phyloP scores from a whole-genome alignment of 2,329 filamentous ascomycete genomes.

The Macrophomina pseudophaseolina region DNA sequence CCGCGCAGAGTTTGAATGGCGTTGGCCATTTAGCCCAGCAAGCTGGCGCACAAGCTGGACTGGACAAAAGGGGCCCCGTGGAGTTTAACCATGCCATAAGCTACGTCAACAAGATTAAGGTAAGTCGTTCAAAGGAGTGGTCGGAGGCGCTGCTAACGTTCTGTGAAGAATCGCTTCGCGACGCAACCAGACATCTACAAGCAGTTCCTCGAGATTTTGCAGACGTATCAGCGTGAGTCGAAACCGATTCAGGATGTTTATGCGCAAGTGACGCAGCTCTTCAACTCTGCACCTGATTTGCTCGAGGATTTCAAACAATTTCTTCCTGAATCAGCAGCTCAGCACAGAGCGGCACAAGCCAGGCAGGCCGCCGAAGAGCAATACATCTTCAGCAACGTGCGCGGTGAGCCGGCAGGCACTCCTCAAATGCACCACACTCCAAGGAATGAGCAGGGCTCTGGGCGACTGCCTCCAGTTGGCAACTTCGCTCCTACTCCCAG shows the following conservation, averaged over 20 bases:
- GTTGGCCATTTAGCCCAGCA: constrained; percentile 49
- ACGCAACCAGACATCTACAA: constrained; percentile 98
- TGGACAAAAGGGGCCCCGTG: constrained; percentile 88
- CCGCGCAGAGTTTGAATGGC: constrained; percentile 66
- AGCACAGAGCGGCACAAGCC: constrained; percentile 57
- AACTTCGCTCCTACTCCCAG: constrained; percentile 89
- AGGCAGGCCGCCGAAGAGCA: constrained; percentile 69
- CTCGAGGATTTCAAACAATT: constrained; percentile 99
- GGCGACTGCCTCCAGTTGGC: constrained; percentile 82
- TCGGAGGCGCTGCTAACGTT: not conserved
- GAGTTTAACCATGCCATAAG: constrained; percentile 99
- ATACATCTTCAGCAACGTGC: constrained; percentile 67
- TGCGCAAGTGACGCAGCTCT: constrained; percentile 91
- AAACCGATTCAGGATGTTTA: constrained; percentile 99
- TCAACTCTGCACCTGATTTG: constrained; percentile 90
- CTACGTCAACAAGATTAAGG: constrained; percentile 99
- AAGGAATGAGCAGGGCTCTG: constrained; percentile 42
- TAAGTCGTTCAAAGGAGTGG: constrained; percentile 49
- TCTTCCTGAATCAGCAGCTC: constrained; percentile 83
- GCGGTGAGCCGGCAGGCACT: constrained; percentile 56
- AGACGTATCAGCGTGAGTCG: constrained; percentile 97
- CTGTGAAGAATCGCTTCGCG: constrained; percentile 84
- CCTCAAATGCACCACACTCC: constrained; percentile 57
- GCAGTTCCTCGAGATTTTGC: constrained; percentile 95
- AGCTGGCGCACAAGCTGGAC: constrained; percentile 59